Conservation (phyloP, 768 basidiomycete species). For the Tricholoma matsutake region DNA sequence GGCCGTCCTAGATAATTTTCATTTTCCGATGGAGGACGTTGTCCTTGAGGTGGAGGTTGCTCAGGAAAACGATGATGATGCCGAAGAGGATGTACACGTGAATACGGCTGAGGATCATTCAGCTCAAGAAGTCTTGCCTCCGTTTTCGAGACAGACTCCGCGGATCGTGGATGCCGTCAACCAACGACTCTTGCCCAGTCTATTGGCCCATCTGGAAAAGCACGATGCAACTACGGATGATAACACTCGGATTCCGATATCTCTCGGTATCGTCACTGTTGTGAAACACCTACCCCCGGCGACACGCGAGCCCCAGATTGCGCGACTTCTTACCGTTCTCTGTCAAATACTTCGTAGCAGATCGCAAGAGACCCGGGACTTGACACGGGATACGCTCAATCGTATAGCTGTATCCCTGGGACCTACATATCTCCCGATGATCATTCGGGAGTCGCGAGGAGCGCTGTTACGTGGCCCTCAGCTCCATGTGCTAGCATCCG, state of each 20-base stretch:
- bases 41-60: conserved; percentile 33
- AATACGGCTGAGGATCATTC: neutral
- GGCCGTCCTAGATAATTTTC: conserved; percentile 84
- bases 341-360: conserved; percentile 90
- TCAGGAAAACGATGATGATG: conserved; percentile 32
- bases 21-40: conserved; percentile 76
- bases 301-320: conserved; percentile 63
- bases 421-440: conserved; percentile 64
- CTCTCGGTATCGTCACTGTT: conserved; percentile 83
- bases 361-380: conserved; percentile 89
- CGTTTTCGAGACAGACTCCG: conserved; percentile 18
- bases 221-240: conserved; percentile 79
- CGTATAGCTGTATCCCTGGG: conserved; percentile 76
- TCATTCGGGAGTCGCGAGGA: conserved; percentile 77
- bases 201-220: conserved; percentile 80
- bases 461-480: conserved; percentile 91
- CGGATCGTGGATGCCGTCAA: conserved; percentile 76
- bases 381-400: conserved; percentile 78
- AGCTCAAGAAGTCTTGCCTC: neutral
- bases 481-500: conserved; percentile 86
- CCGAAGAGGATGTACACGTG: conserved; percentile 15
- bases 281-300: conserved; percentile 73
- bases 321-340: conserved; percentile 76
- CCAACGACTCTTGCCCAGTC: conserved; percentile 68
- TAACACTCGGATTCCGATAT: conserved; percentile 81